Evolutionary conservation across 805 yeast genomes (phyloP).

Genomic region (Lachancea waltii): DNA sequence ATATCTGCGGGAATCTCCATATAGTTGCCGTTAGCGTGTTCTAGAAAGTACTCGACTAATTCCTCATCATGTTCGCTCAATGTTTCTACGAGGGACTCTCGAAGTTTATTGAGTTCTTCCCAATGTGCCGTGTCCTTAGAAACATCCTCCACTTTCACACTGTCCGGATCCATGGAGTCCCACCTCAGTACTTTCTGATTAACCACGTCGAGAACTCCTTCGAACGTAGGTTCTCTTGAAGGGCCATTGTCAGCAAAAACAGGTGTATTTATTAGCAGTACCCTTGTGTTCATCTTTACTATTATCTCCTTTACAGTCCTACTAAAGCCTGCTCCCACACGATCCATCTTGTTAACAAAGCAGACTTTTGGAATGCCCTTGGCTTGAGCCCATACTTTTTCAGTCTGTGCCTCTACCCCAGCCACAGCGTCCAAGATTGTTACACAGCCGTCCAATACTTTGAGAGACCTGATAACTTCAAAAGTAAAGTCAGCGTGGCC

Average conservation of each 20-base stretch:
- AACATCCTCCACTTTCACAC: conserved; percentile 48
- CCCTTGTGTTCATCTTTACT: conserved; percentile 64
- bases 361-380: conserved; percentile 68
- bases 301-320: conserved; percentile 83
- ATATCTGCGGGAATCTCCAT: conserved; percentile 50
- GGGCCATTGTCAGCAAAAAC: conserved; percentile 43
- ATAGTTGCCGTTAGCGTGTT: conserved; percentile 57
- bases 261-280: conserved; percentile 72
- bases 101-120: conserved; percentile 46
- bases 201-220: conserved; percentile 55
- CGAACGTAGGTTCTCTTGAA: conserved; percentile 32
- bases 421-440: conserved; percentile 92
- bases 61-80: conserved; percentile 77
- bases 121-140: conserved; percentile 34
- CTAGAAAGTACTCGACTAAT: conserved; percentile 71
- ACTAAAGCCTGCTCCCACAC: conserved; percentile 92
- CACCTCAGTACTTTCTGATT: conserved; percentile 47
- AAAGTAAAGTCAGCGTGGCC: conserved; percentile 98
- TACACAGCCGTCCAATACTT: conserved; percentile 92
- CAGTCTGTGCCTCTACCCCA: conserved; percentile 97
- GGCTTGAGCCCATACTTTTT: conserved; percentile 93
- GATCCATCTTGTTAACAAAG: conserved; percentile 91
- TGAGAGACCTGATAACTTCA: conserved; percentile 82
- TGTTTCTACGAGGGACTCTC: conserved; percentile 78
- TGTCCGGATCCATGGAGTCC: conserved; percentile 31